phyloP scores from a whole-genome alignment of 2,329 filamentous ascomycete genomes.

The Ophiocordyceps camponoti-saundersi region DNA sequence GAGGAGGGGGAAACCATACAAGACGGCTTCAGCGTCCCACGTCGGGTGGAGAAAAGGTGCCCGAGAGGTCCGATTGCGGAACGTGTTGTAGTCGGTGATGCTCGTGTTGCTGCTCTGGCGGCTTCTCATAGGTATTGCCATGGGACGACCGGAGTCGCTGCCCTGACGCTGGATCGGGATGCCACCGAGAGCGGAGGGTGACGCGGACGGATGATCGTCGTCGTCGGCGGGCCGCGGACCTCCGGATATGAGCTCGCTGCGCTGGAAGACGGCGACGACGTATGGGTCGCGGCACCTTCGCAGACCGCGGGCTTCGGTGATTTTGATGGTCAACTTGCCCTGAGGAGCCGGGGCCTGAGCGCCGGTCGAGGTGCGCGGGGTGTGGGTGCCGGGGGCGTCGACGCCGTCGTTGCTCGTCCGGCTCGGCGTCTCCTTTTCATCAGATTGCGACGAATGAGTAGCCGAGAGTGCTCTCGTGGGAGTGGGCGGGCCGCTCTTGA shows the following conservation, averaged over 20 bases:
- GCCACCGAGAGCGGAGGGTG: constrained; percentile 34
- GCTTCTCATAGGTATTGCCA: constrained; percentile 94
- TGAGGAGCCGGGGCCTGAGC: constrained; percentile 56
- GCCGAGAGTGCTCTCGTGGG: constrained; percentile 74
- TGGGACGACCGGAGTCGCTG: constrained; percentile 67
- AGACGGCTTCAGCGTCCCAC: constrained; percentile 90
- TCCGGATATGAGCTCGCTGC: constrained; percentile 87
- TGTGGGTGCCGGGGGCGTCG: constrained; percentile 34
- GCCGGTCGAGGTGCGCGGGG: constrained; percentile 29
- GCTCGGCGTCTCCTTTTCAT: constrained; percentile 21
- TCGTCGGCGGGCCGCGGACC: constrained; percentile 53
- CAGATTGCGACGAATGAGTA: constrained; percentile 33
- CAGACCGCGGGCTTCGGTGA: constrained; percentile 69
- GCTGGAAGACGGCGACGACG: constrained; percentile 90
- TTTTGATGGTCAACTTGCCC: constrained; percentile 80
- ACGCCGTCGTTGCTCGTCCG: constrained; percentile 23
- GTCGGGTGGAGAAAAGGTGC: constrained; percentile 61
- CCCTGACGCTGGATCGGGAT: constrained; percentile 51
- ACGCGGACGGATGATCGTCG: constrained; percentile 30
- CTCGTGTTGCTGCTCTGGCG: constrained; percentile 94
- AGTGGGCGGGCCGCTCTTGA: constrained; percentile 85
- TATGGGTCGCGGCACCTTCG: constrained; percentile 78
- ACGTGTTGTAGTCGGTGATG: constrained; percentile 45
- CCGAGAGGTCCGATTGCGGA: constrained; percentile 39
- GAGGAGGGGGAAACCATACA: constrained; percentile 46